Conservation (phyloP, 164 flowering plant genomes). For the Annona squamosa region DNA sequence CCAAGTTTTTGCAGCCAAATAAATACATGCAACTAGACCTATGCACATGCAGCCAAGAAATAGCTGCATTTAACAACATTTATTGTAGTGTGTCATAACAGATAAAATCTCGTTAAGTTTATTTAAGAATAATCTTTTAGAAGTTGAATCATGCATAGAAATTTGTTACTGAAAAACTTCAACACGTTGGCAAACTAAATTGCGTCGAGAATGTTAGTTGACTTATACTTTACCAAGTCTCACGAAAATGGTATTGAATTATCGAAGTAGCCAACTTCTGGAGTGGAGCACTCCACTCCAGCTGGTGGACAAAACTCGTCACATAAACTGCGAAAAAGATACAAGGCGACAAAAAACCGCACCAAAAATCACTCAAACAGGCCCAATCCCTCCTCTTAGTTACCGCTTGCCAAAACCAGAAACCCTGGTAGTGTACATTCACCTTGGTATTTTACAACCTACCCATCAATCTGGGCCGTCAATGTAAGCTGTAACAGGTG, state of each 20-base stretch:
- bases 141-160: no score
- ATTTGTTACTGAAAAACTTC: no score
- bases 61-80: no score
- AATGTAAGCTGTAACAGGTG: not conserved
- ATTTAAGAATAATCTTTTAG: no score
- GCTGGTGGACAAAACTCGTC: not conserved
- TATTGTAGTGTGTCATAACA: no score
- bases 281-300: not conserved
- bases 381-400: not conserved
- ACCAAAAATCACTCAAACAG: not conserved
- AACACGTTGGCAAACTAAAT: no score
- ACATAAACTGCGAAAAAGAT: not conserved
- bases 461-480: constrained; percentile 9
- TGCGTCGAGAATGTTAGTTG: no score
- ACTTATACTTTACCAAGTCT: not conserved
- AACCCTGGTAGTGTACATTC: not conserved
- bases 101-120: no score
- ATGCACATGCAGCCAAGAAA: no score
- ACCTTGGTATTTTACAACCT: not conserved
- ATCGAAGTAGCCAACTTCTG: not conserved
- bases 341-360: not conserved
- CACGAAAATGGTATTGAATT: not conserved
- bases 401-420: not conserved
- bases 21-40: no score
- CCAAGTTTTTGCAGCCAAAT: no score